These are phyloP conservation scores for Fraxinus excelsior DNA, from an alignment of 257 asterid species.

Conservation along the genomic window DNA sequence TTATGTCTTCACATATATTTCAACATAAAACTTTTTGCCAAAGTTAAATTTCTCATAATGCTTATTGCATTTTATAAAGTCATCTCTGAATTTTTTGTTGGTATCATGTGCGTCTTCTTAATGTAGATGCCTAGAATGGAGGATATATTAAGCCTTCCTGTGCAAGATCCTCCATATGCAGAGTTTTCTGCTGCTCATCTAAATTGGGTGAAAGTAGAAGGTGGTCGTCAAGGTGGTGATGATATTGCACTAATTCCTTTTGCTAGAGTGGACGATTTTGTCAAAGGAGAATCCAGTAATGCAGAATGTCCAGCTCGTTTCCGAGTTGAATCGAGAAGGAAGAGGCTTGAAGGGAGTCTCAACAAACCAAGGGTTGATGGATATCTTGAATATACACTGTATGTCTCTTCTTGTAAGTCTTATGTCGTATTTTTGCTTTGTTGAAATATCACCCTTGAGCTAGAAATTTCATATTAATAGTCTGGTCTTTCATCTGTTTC, in stretches of 20 bases:
- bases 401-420: conserved; percentile 45
- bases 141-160: conserved; percentile 52
- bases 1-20: neutral
- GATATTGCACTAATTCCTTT: conserved; percentile 53
- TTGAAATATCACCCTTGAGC: conserved; percentile 21
- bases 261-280: conserved; percentile 55
- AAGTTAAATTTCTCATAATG: neutral
- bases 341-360: conserved; percentile 55
- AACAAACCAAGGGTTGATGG: conserved; percentile 60
- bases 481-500: neutral
- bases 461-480: conserved; percentile 4
- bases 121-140: conserved; percentile 57
- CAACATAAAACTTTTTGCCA: neutral
- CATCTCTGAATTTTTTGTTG: neutral
- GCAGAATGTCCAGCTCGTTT: conserved; percentile 55
- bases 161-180: conserved; percentile 52
- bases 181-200: conserved; percentile 54
- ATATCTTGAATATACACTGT: conserved; percentile 66
- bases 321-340: conserved; percentile 56
- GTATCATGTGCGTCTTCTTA: neutral
- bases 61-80: conserved; percentile 3
- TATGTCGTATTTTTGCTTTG: conserved; percentile 18
- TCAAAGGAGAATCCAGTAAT: conserved; percentile 54
- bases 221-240: conserved; percentile 64
- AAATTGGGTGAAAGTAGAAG: conserved; percentile 60